Base-by-base conservation (phyloP, 2,329 filamentous ascomycete genomes). In the Sporothrix brasiliensis region DNA sequence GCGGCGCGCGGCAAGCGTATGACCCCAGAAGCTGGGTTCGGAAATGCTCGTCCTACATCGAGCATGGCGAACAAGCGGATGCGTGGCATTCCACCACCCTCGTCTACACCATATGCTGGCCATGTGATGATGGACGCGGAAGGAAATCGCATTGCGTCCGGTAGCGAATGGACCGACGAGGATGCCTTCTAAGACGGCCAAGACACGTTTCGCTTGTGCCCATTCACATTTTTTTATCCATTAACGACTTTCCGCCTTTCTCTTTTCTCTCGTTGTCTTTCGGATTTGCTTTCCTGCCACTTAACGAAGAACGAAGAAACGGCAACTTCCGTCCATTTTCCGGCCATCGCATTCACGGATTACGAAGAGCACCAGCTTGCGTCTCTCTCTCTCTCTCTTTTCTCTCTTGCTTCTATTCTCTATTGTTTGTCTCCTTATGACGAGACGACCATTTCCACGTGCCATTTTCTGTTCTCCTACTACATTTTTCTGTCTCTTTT, bases 101-200 rank as follows among this genome's bases (percentile, higher is more conserved):
- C 65, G 21, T 83, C 81, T 7, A 50, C 71, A 4, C 76, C 79
- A 58, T 84, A 86, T 77, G 79, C 79, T 50, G 82, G 82, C 11
- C 81, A 83, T 73, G 81, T 80, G 52, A 83, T 84, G 79, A 78
- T 86, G 71, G 87, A 89, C 71, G 79, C 80, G n/a, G 84, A 89
- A 49, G 87, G 86, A n/a, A 86, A 87, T 77, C 83, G 88, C 47
- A 87, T 89, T 72, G 80, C 86, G n/a, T 88, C 86, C 44, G 87
- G 86, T 14, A 89, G 87, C 78, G 88, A 90, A 76, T 90, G 88
- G 88, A 89, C 87, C 1, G 88, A 90, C 73, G 88, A 89, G 77
- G 87, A 89, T 77, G 85, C 82, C 49, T 88, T 83, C 75, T 88
- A 76, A 54, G 50, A 11, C 30, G 53, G 11, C 34, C 16, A 41